phyloP scores from a whole-genome alignment of 495 filamentous ascomycete genomes.

The Cercophora newfieldiana region DNA sequence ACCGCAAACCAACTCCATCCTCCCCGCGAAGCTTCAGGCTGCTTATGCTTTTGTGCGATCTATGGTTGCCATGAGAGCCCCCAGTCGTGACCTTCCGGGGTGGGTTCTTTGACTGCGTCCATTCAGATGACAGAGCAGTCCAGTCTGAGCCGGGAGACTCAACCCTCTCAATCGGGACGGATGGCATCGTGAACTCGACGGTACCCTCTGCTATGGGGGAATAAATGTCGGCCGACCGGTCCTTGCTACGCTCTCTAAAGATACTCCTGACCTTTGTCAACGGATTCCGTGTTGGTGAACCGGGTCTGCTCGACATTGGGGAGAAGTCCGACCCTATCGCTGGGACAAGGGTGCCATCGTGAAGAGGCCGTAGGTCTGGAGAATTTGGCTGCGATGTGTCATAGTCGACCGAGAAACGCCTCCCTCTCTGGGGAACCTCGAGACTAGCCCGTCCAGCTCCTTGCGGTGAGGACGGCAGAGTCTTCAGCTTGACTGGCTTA shows the following conservation, averaged over 20 bases:
- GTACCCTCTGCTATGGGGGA: constrained; percentile 26
- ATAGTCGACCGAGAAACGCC: constrained; percentile 42
- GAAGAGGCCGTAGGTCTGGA: constrained; percentile 34
- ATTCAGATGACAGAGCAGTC: constrained; percentile 29
- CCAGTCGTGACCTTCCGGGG: constrained; percentile 32
- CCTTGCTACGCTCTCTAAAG: constrained; percentile 49
- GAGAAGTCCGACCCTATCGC: constrained; percentile 48
- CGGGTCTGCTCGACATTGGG: constrained; percentile 40
- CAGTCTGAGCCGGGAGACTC: constrained; percentile 30
- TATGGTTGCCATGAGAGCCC: constrained; percentile 37
- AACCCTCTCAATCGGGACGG: constrained; percentile 14
- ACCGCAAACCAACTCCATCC: constrained; percentile 41
- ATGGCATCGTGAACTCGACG: constrained; percentile 18
- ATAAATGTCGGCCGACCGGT: constrained; percentile 31
- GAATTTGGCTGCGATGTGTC: constrained; percentile 44
- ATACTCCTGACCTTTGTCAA: constrained; percentile 48
- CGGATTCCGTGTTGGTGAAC: constrained; percentile 47
- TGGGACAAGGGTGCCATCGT: constrained; percentile 36
- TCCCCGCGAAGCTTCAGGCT: constrained; percentile 42
- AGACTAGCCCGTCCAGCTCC: constrained; percentile 39
- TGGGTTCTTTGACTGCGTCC: constrained; percentile 41
- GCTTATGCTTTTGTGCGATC: constrained; percentile 41
- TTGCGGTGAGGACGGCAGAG: constrained; percentile 29
- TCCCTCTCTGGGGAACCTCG: constrained; percentile 37
- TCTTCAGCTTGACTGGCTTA: constrained; percentile 22